A percentile compares a stretch with the other conserved stretches of the same genome.
Evolutionary conservation across 306 rosid genomes (phyloP).

Genomic region (Herpetospermum pedunculosum): DNA sequence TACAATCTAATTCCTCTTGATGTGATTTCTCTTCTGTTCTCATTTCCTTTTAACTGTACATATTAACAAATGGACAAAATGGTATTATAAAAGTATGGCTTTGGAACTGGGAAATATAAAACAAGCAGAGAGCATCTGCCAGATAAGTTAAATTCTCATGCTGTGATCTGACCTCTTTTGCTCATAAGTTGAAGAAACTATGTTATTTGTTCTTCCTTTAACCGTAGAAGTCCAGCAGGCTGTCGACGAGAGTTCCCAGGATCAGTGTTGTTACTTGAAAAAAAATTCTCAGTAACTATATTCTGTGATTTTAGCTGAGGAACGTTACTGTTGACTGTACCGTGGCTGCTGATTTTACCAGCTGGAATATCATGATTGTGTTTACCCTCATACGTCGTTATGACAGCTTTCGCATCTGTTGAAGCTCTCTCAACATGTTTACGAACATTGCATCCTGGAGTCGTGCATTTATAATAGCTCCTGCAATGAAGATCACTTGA

Average conservation of each 20-base stretch:
- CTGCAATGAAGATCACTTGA: constrained; percentile 20
- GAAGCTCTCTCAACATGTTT: constrained; percentile 89
- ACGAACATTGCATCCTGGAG: constrained; percentile 62
- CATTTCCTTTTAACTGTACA: neutral
- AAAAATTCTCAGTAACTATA: constrained; percentile 13
- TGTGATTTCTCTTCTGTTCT: constrained; percentile 1
- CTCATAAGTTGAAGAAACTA: constrained; percentile 17
- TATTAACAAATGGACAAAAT: constrained; percentile 2
- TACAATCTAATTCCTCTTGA: constrained; percentile 6
- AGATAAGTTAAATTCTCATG: constrained; percentile 4
- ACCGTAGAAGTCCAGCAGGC: constrained; percentile 36
- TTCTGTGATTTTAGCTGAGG: constrained; percentile 29
- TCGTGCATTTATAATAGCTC: constrained; percentile 95
- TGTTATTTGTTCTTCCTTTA: constrained; percentile 64
- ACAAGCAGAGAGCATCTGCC: constrained; percentile 10
- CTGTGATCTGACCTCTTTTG: constrained; percentile 8
- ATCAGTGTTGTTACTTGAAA: constrained; percentile 12
- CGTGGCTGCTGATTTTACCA: constrained; percentile 57
- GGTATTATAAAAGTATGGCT: neutral
- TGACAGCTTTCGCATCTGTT: constrained; percentile 73
- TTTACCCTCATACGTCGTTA: constrained; percentile 85
- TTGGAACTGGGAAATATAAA: neutral
- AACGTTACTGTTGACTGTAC: constrained; percentile 31
- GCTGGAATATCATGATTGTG: constrained; percentile 88
- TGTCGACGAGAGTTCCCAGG: constrained; percentile 27